Evolutionary conservation across 2,329 filamentous ascomycete species (phyloP), one percentile per base, ranked within the genome.

Genomic region (Pseudocercospora macadamiae): DNA sequence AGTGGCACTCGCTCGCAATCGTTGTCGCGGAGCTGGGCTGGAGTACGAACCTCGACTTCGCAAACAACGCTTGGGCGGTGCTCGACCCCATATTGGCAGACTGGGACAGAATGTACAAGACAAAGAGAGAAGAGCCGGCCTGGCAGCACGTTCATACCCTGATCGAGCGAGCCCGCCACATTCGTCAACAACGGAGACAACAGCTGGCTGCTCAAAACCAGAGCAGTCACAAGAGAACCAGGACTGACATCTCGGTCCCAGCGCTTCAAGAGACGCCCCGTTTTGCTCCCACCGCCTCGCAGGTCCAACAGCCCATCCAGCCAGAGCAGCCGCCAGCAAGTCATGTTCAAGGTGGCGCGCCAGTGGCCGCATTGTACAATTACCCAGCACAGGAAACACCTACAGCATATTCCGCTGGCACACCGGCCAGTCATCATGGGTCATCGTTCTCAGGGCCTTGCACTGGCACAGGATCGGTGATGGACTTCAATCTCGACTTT

Each of bases 91-190:
- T 70, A 5, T 48, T 71, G 12, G 51, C 54, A 4, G 55, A 66
- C 39, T 71, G 68, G 68, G 66, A 71, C 25, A 54, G 37, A 12
- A 60, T 67, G 34, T 71, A 66, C 48, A 37, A 60, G 18, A 48
- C 51, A 2, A 67, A 64, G 51, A 54, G 57, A 36, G 63, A 65
- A 4, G 68, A 70, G 25, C 59, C 66, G 12, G 65, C 67, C 1
- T 70, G 68, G 68, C 60, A 66, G 7, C 66, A 70, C 56, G 68
- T 70, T n/a, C 66, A 70, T 53, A 44, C 54, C 9, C 48, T 68
- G 37, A 69, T 70, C 19, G 49, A 64, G 53, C 59, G 64, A n/a
- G 68, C 68, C 4, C 60, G 62, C 37, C 49, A 60, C 14, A 52
- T 62, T 39, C 59, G 64, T 0, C 37, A 37, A 3, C 59, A 62